Percentiles rank a stretch among this genome's conserved stretches.
phyloP scores from a whole-genome alignment of 768 basidiomycete species.

The Lentinus tigrinus region DNA sequence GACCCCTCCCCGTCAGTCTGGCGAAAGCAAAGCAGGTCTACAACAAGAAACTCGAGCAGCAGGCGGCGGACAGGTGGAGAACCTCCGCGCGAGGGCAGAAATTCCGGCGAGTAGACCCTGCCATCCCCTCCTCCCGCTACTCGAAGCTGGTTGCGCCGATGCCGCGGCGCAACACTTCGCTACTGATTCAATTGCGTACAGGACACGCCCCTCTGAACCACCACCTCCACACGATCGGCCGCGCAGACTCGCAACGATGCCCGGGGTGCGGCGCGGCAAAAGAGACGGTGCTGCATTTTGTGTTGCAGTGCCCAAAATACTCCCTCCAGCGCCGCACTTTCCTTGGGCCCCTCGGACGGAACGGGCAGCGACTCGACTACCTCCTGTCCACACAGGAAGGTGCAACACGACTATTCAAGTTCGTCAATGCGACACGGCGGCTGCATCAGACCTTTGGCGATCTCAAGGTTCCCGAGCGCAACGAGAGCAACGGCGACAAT shows the following conservation, averaged over 20 bases:
- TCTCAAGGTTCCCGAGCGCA: no score
- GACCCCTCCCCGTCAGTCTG: background rate
- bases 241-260: constrained; percentile 6
- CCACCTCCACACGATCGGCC: constrained; percentile 22
- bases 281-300: constrained; percentile 22
- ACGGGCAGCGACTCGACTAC: no score
- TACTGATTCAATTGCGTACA: constrained; percentile 32
- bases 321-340: no score
- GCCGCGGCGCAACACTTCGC: background rate
- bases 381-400: no score
- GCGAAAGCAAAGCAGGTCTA: background rate
- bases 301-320: no score
- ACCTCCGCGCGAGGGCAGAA: background rate
- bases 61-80: background rate
- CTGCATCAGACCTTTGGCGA: no score
- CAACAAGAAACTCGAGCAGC: background rate
- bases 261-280: constrained; percentile 1
- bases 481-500: no score
- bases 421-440: no score
- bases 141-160: background rate
- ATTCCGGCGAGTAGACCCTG: background rate
- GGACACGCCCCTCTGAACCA: constrained; percentile 31
- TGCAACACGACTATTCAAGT: no score
- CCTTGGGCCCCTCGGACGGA: no score
- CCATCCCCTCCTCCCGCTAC: background rate